Evolutionary conservation across 2,329 filamentous ascomycete genomes (phyloP).

Genomic region (Pseudocercospora cruenta): DNA sequence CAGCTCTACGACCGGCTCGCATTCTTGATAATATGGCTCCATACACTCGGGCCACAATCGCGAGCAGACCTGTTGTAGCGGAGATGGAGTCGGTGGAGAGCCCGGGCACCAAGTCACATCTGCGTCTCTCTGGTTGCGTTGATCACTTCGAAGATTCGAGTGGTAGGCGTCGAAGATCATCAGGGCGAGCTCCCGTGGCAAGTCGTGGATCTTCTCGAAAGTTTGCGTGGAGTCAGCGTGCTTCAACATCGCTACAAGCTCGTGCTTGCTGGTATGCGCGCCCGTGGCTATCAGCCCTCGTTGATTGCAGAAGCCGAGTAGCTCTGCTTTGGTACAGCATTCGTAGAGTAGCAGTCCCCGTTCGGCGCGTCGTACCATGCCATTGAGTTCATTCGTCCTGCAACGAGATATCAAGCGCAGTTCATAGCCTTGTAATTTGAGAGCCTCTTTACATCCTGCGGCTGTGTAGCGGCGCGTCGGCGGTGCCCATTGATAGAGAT

Average conservation of each 20-base stretch:
- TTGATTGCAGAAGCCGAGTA: neutral
- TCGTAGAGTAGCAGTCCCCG: neutral
- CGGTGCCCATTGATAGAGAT: no score
- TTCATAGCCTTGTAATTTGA: no score
- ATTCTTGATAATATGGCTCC: neutral
- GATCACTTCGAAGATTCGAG: neutral
- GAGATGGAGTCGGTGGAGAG: neutral
- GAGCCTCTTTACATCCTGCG: no score
- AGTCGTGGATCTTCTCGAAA: neutral
- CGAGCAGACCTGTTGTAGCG: neutral
- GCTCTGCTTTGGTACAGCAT: neutral
- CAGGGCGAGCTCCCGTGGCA: neutral
- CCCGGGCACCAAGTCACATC: neutral
- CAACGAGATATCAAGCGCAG: no score
- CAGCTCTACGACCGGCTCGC: neutral
- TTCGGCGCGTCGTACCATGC: no score
- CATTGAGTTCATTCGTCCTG: no score
- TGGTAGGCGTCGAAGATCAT: neutral
- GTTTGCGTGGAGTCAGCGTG: neutral
- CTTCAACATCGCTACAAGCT: neutral
- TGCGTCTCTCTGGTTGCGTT: neutral
- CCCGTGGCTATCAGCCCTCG: neutral
- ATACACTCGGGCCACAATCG: neutral
- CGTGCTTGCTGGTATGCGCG: neutral
- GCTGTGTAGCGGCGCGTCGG: no score